Percentiles rank a stretch among this genome's conserved stretches.
Conservation (phyloP, 2,329 filamentous ascomycete genomes). For the Bretziella fagacearum region DNA sequence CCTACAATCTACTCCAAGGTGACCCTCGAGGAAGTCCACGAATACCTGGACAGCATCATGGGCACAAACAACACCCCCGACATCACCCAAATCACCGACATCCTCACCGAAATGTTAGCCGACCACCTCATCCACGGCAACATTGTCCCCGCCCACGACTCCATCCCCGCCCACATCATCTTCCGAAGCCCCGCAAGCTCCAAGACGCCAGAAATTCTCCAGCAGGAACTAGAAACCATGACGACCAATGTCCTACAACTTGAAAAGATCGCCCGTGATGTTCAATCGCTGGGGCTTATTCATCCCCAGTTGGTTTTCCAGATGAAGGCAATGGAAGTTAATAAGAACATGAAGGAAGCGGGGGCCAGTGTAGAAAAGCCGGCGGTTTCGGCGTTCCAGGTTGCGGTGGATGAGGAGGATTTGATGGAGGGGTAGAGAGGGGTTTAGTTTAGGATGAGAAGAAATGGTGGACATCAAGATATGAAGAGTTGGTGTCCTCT, state of each 20-base stretch:
- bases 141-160: slow-evolving; percentile 29
- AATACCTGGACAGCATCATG: slow-evolving; percentile 36
- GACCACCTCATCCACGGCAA: slow-evolving; percentile 35
- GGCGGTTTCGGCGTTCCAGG: neutral
- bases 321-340: too few species aligned
- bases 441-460: slow-evolving; percentile 16
- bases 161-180: slow-evolving; percentile 28
- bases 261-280: too few species aligned
- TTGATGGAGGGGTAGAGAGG: slow-evolving; percentile 32
- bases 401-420: slow-evolving; percentile 40
- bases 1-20: slow-evolving; percentile 52
- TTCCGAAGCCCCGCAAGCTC: slow-evolving; percentile 30
- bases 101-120: slow-evolving; percentile 39
- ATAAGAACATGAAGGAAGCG: too few species aligned
- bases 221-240: slow-evolving; percentile 31
- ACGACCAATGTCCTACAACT: too few species aligned
- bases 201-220: slow-evolving; percentile 19
- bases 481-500: neutral
- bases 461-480: neutral
- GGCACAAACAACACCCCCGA: slow-evolving; percentile 25
- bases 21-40: slow-evolving; percentile 35
- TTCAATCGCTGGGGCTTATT: too few species aligned
- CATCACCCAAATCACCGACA: slow-evolving; percentile 27
- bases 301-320: too few species aligned
- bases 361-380: neutral